Conservation (phyloP, 31 red algal species). For the Pterothamnion heteromorphum region DNA sequence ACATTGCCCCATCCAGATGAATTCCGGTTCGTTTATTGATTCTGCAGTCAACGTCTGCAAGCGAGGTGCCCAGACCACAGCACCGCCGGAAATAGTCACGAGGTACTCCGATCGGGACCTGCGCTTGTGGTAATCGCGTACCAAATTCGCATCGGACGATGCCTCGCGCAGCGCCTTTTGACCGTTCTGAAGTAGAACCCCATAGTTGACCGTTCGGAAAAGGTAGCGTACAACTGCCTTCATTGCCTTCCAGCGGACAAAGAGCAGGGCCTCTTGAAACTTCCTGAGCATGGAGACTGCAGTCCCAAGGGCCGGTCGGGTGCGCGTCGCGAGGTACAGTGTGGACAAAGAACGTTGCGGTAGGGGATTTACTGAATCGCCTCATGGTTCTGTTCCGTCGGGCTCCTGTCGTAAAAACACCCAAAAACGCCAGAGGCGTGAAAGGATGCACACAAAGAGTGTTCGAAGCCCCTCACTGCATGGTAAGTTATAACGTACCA, state of each 20-base stretch:
- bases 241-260: constrained; percentile 36
- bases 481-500: background rate
- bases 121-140: background rate
- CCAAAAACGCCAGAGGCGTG: too few relatives aligned
- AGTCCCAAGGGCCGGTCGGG: background rate
- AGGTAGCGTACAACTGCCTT: constrained; percentile 42
- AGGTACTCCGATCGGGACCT: constrained; percentile 11
- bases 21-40: constrained; percentile 51
- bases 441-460: too few relatives aligned
- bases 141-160: constrained; percentile 46
- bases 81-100: background rate
- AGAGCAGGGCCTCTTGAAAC: background rate
- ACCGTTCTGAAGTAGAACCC: background rate
- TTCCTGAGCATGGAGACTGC: constrained; percentile 31
- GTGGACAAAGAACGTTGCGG: too few relatives aligned
- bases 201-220: background rate
- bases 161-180: background rate
- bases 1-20: constrained; percentile 4
- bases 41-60: background rate
- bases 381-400: too few relatives aligned
- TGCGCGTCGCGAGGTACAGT: too few relatives aligned
- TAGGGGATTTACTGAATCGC: too few relatives aligned
- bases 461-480: background rate
- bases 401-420: too few relatives aligned
- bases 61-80: constrained; percentile 34